phyloP scores from a whole-genome alignment of 306 rosid genomes.

The Heteromeles arbutifolia region DNA sequence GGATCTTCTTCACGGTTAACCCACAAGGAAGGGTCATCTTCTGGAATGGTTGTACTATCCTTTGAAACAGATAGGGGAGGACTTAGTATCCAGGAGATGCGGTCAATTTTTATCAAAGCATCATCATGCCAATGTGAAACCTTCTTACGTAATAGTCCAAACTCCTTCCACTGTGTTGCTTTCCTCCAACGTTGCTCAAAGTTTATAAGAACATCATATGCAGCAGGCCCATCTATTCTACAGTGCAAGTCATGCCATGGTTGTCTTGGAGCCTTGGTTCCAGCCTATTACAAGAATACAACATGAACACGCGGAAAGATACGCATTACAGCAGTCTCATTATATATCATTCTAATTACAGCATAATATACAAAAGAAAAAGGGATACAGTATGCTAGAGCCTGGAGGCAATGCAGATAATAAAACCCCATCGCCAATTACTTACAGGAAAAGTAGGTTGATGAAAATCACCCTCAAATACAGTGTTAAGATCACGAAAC shows the following conservation, averaged over 20 bases:
- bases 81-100: conserved; percentile 92
- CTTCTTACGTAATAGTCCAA: conserved; percentile 45
- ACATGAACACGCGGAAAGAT: neutral
- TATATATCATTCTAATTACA: neutral
- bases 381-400: neutral
- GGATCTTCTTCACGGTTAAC: conserved; percentile 56
- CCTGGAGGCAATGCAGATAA: neutral
- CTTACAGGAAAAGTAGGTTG: conserved; percentile 85
- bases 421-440: conserved; percentile 7
- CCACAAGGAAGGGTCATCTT: conserved; percentile 48
- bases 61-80: conserved; percentile 30
- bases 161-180: conserved; percentile 74
- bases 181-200: conserved; percentile 94
- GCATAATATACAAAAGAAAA: neutral
- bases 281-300: conserved; percentile 46
- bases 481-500: conserved; percentile 58
- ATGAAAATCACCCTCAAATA: conserved; percentile 62
- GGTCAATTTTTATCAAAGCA: conserved; percentile 62
- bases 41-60: conserved; percentile 38
- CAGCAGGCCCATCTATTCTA: conserved; percentile 94
- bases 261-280: conserved; percentile 73
- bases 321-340: neutral
- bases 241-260: conserved; percentile 99
- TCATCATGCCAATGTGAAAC: conserved; percentile 70
- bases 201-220: conserved; percentile 86